Percentiles rank a stretch among this genome's conserved stretches.
phyloP scores from a whole-genome alignment of 2,329 filamentous ascomycete species.

The Microdochium bolleyi region DNA sequence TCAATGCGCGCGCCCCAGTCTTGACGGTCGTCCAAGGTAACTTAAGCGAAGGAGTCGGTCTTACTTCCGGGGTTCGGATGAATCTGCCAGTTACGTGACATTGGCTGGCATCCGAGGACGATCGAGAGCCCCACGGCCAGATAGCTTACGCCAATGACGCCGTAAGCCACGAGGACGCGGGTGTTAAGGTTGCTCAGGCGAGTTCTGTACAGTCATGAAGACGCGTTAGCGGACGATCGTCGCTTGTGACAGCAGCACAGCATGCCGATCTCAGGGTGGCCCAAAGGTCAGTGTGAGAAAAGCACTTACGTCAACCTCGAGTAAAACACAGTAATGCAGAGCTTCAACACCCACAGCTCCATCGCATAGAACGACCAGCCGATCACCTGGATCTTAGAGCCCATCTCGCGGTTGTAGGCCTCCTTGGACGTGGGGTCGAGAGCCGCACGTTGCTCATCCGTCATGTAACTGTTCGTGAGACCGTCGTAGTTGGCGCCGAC shows the following conservation, averaged over 20 bases:
- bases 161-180: constrained; percentile 31
- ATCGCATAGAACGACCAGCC: constrained; percentile 22
- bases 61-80: constrained; percentile 35
- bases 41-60: constrained; percentile 12
- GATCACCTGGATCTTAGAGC: constrained; percentile 20
- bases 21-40: too few species aligned
- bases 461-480: constrained; percentile 8
- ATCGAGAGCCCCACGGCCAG: constrained; percentile 31
- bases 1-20: too few species aligned
- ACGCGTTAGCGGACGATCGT: too few species aligned
- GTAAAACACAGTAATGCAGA: constrained; percentile 18
- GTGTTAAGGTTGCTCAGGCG: constrained; percentile 25
- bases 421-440: constrained; percentile 7
- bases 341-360: constrained; percentile 20
- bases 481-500: constrained; percentile 3
- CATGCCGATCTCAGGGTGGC: too few species aligned
- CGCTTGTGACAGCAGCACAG: too few species aligned
- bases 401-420: constrained; percentile 12
- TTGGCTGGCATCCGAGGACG: constrained; percentile 34
- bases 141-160: constrained; percentile 31
- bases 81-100: constrained; percentile 41
- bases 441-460: constrained; percentile 7
- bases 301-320: constrained; percentile 20
- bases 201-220: constrained; percentile 13
- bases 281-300: too few species aligned